phyloP scores from a whole-genome alignment of 306 rosid species.

The Corylus heterophylla region DNA sequence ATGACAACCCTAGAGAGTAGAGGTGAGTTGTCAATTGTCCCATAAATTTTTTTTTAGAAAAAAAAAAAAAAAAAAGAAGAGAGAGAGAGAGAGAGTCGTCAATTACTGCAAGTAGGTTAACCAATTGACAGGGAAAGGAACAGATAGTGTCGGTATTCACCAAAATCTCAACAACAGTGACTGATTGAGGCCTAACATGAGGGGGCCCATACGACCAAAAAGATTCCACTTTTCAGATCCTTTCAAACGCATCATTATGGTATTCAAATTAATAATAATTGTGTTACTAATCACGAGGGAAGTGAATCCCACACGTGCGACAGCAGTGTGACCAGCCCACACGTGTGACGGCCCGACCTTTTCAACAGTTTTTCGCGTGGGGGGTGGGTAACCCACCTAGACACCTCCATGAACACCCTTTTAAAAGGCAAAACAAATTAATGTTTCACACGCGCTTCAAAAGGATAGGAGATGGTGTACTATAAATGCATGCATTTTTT shows the following conservation, averaged over 20 bases:
- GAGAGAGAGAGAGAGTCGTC: too few species aligned
- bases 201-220: constrained; percentile 23
- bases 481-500: too few species aligned
- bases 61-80: too few species aligned
- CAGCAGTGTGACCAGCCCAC: too few species aligned
- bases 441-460: too few species aligned
- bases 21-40: constrained; percentile 40
- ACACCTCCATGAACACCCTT: too few species aligned
- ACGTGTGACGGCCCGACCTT: too few species aligned
- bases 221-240: constrained; percentile 27
- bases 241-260: constrained; percentile 21
- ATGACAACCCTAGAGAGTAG: constrained; percentile 42
- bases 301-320: too few species aligned
- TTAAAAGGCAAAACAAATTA: neutral
- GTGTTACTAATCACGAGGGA: too few species aligned
- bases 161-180: constrained; percentile 40
- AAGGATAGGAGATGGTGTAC: neutral
- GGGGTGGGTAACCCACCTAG: too few species aligned
- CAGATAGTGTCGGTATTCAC: constrained; percentile 30
- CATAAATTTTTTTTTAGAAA: too few species aligned
- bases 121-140: constrained; percentile 30
- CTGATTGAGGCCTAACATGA: constrained; percentile 1
- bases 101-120: constrained; percentile 17
- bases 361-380: too few species aligned
- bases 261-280: neutral